phyloP scores from a whole-genome alignment of 2,329 filamentous ascomycete species.

The Pseudocercospora pini-densiflorae region DNA sequence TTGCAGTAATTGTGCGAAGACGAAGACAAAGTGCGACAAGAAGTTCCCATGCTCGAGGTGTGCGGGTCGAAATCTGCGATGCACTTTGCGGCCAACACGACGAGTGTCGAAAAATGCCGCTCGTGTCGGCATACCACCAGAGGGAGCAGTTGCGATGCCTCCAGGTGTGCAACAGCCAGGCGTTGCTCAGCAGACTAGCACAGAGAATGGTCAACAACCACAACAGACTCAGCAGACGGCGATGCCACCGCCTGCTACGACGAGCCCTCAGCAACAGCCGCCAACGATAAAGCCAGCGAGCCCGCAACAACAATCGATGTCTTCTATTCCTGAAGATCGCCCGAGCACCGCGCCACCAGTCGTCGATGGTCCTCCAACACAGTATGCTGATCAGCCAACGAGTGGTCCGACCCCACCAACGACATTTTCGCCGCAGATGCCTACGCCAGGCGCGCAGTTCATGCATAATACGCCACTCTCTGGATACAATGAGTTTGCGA shows the following conservation, averaged over 20 bases:
- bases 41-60: conserved; percentile 60
- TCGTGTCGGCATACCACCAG: conserved; percentile 37
- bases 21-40: conserved; percentile 60
- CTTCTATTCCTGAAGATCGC: conserved; percentile 38
- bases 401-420: conserved; percentile 39
- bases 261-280: conserved; percentile 37
- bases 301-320: conserved; percentile 30
- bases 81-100: conserved; percentile 53
- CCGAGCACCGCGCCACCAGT: conserved; percentile 26
- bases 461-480: conserved; percentile 51
- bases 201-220: conserved; percentile 26
- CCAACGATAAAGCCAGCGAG: conserved; percentile 41
- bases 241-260: conserved; percentile 13
- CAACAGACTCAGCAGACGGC: conserved; percentile 14
- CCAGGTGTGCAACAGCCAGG: conserved; percentile 26
- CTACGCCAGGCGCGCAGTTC: conserved; percentile 36
- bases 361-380: conserved; percentile 41
- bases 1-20: conserved; percentile 59
- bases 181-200: conserved; percentile 25
- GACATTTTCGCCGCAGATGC: conserved; percentile 30
- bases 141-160: conserved; percentile 33
- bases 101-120: conserved; percentile 52
- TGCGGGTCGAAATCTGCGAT: conserved; percentile 54
- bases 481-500: conserved; percentile 51
- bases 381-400: conserved; percentile 49